phyloP scores from a whole-genome alignment of 1,139 yeast species.

The Pichia cactophila region DNA sequence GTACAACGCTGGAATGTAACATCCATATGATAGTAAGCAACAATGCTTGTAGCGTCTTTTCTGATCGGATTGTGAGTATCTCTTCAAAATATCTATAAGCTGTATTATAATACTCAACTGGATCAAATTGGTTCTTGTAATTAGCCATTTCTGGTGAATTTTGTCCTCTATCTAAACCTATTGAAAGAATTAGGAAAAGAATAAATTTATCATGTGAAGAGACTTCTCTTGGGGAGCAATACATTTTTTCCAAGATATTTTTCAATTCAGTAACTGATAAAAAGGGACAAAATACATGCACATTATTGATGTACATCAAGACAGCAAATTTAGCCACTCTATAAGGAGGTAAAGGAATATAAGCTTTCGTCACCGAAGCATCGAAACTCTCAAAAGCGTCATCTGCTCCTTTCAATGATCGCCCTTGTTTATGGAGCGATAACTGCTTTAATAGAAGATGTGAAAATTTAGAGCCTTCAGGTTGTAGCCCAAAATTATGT shows the following conservation, averaged over 20 bases:
- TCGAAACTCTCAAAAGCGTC: constrained; percentile 16
- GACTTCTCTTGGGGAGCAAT: constrained; percentile 12
- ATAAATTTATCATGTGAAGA: constrained; percentile 19
- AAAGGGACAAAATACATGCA: constrained; percentile 19
- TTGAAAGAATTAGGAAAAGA: constrained; percentile 19
- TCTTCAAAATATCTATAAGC: constrained; percentile 20
- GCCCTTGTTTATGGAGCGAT: constrained; percentile 13
- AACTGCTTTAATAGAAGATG: constrained; percentile 18
- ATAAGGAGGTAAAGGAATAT: constrained; percentile 19
- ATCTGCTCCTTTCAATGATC: background rate
- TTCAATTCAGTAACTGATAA: constrained; percentile 13
- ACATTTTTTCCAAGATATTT: constrained; percentile 8
- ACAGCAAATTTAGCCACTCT: constrained; percentile 15
- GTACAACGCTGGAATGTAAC: constrained; percentile 16
- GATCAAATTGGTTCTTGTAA: constrained; percentile 16
- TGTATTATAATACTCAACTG: constrained; percentile 20
- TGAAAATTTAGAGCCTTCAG: constrained; percentile 20
- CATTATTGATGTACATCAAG: constrained; percentile 14
- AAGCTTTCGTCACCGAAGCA: constrained; percentile 11
- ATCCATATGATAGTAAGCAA: constrained; percentile 19
- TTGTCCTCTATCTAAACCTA: constrained; percentile 13
- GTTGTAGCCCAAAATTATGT: constrained; percentile 17
- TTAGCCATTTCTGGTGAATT: constrained; percentile 5
- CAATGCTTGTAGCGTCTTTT: constrained; percentile 18
- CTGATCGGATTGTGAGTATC: constrained; percentile 17